These are phyloP conservation scores for Raddia distichophylla DNA, from an alignment of 176 grass and related monocot genomes.

Conservation along the genomic window DNA sequence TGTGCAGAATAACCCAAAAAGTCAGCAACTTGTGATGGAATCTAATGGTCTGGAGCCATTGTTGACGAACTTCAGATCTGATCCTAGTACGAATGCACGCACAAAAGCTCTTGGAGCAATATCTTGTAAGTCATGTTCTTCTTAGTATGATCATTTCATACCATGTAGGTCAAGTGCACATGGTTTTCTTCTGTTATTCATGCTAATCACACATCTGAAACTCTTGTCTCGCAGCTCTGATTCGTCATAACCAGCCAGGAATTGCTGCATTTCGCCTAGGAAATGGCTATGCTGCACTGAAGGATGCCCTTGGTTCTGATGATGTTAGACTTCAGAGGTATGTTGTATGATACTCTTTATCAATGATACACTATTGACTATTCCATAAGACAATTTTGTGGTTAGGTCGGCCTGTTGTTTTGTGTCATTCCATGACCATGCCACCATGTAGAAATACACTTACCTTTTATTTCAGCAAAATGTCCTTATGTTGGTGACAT, in stretches of 20 bases:
- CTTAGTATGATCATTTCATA: not conserved
- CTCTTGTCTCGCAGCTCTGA: constrained; percentile 60
- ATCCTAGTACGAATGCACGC: constrained; percentile 64
- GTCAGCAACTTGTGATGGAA: constrained; percentile 87
- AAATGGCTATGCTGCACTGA: constrained; percentile 85
- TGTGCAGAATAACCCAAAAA: constrained; percentile 91
- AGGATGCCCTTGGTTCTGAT: constrained; percentile 78
- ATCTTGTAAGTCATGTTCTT: constrained; percentile 60
- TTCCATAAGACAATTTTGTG: not conserved
- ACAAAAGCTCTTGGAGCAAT: constrained; percentile 97
- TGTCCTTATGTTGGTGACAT: not conserved
- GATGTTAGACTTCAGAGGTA: constrained; percentile 89
- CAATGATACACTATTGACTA: not conserved
- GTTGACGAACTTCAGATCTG: constrained; percentile 76
- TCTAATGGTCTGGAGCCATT: constrained; percentile 81
- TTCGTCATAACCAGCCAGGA: constrained; percentile 77
- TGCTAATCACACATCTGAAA: constrained; percentile 23
- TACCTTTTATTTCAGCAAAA: not conserved
- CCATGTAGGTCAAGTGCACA: not conserved
- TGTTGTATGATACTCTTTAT: not conserved
- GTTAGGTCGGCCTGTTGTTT: not conserved
- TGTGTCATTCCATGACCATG: not conserved
- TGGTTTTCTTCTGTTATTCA: not conserved
- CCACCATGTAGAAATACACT: not conserved
- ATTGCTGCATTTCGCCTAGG: constrained; percentile 84